Base-by-base conservation (phyloP, 768 basidiomycete genomes). In the Tylopilus sp. region DNA sequence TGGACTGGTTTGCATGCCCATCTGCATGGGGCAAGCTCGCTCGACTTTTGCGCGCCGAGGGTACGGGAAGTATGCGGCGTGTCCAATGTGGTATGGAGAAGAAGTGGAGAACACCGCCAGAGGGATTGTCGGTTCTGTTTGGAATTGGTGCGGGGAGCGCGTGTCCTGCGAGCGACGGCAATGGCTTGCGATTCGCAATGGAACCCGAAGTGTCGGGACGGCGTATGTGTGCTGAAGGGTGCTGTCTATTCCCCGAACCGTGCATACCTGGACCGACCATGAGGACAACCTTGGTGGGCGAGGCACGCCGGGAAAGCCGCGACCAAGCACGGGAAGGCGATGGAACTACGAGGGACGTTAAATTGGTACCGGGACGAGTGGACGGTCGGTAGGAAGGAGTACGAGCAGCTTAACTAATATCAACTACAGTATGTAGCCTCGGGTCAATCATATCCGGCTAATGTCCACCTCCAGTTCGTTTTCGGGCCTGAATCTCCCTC, bases 81-180 rank as follows among this genome's bases (percentile, higher is more conserved):
- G 75, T 79, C 85, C 85, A 86, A 55, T 77, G 74, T 16, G 85
- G 82, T 24, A 85, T 68, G 22, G 86, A 83, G 68, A 88, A 82
- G 70, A 87, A 82, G 68, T 82, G 83, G 31, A 55, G 52, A 16
- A 45, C 49, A 43, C 58, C 49, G 11, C 53, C 78, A 13, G 79
- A 73, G 13, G 78, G 76, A 46, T 74, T 72, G 13, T 33, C 34
- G 38, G n/a, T 29, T 22, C 22, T 76, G 22, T 75, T 73, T 26
- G 79, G 77, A 8, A 76, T 74, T 10, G 76, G 74, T n/a, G 76
- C 71, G 34, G 47, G 24, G 22, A 71, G 67, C 74, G 79, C 26
- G 73, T 77, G 25, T 78, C 79, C 45, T 78, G 78, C 78, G 63
- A 76, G 77, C 43, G 77, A n/a, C 30, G 78, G 62, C 24, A 77